Evolutionary conservation across 495 filamentous ascomycete genomes (phyloP).

Genomic region (Collariella sp.): DNA sequence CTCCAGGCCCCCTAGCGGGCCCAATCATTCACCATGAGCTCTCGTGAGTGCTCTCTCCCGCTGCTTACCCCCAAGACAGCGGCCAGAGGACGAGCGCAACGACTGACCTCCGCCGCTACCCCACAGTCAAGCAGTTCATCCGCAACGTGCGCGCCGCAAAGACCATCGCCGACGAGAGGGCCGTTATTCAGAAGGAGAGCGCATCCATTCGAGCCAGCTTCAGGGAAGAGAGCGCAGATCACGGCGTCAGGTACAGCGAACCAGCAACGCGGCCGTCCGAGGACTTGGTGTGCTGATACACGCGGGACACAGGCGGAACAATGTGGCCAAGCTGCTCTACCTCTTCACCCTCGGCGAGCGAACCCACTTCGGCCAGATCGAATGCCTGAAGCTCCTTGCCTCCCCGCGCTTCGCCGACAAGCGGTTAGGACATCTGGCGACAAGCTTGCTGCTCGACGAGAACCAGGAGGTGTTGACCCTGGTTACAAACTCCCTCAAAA

Average conservation of each 20-base stretch:
- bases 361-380: slow-evolving; percentile 98
- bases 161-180: slow-evolving; percentile 96
- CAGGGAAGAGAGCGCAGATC: slow-evolving; percentile 89
- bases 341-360: slow-evolving; percentile 97
- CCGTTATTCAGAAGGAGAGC: slow-evolving; percentile 97
- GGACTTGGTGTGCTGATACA: slow-evolving; percentile 13
- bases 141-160: slow-evolving; percentile 96
- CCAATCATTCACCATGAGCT: slow-evolving; percentile 37
- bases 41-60: slow-evolving; percentile 26
- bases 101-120: slow-evolving; percentile 12
- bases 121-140: slow-evolving; percentile 95
- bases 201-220: slow-evolving; percentile 95
- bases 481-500: slow-evolving; percentile 95
- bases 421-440: slow-evolving; percentile 88
- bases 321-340: slow-evolving; percentile 96
- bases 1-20: slow-evolving; percentile 37
- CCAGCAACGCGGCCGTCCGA: not conserved
- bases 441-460: slow-evolving; percentile 92
- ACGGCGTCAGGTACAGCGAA: slow-evolving; percentile 63
- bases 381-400: slow-evolving; percentile 94
- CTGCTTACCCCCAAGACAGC: not conserved
- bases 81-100: not conserved
- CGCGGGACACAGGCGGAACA: slow-evolving; percentile 68
- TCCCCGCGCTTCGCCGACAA: slow-evolving; percentile 98
- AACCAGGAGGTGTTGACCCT: slow-evolving; percentile 96